Percentiles rank a stretch among this genome's conserved stretches.
Conservation (phyloP, 2,329 filamentous ascomycete species). For the Aspergillus pseudotamarii region DNA sequence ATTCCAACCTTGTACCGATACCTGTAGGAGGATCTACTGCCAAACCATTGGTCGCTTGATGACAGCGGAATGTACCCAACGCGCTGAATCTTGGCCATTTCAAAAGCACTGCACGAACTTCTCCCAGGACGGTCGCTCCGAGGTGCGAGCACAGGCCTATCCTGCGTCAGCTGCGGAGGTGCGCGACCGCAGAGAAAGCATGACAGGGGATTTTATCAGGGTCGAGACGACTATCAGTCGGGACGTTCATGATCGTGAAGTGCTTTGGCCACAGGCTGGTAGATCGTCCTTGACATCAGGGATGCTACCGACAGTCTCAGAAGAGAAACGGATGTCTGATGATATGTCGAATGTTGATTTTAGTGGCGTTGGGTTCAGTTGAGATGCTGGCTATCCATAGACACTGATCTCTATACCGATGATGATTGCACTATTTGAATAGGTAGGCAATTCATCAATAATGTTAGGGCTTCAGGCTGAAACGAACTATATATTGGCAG, state of each 20-base stretch:
- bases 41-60: not conserved
- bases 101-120: conserved; percentile 3
- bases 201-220: not conserved
- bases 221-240: conserved; percentile 1
- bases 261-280: not conserved
- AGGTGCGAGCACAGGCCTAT: conserved; percentile 5
- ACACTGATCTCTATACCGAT: not conserved
- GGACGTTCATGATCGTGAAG: not conserved
- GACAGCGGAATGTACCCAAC: not conserved
- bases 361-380: not conserved
- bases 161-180: not conserved
- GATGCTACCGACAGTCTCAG: not conserved
- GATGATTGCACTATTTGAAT: not conserved
- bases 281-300: not conserved
- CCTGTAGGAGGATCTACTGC: not conserved
- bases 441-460: not conserved
- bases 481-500: too few relatives aligned
- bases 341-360: conserved; percentile 2
- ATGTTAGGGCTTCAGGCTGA: not conserved
- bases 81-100: not conserved
- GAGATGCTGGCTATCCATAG: not conserved
- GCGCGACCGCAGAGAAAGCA: not conserved
- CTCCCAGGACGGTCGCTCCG: conserved; percentile 1
- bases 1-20: not conserved
- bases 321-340: not conserved